A percentile compares a stretch with the other conserved stretches of the same genome.
phyloP scores from a whole-genome alignment of 768 basidiomycete species.

The Macrocybe gigantea region DNA sequence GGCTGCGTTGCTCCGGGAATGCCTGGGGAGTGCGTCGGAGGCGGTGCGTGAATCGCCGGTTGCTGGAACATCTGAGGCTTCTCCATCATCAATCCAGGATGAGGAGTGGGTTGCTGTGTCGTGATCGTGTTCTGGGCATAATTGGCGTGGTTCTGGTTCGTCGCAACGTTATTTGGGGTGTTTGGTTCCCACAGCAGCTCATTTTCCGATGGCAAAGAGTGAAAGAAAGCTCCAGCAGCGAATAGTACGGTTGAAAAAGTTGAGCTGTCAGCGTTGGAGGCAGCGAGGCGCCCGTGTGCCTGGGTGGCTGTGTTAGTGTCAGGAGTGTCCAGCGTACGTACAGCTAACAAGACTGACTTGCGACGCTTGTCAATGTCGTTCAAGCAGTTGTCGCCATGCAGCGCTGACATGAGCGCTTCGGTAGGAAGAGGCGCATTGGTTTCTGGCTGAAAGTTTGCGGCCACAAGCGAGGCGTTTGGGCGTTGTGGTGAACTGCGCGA shows the following conservation, averaged over 20 bases:
- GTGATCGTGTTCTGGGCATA: conserved; percentile 27
- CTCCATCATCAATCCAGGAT: conserved; percentile 25
- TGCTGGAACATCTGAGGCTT: conserved; percentile 36
- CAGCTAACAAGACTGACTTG: no score
- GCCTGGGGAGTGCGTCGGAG: conserved; percentile 10
- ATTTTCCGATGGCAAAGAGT: conserved; percentile 27
- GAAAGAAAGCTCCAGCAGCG: neutral
- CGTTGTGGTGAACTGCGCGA: no score
- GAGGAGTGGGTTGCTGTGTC: conserved; percentile 46
- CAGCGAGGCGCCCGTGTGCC: conserved; percentile 12
- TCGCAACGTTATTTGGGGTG: conserved; percentile 16
- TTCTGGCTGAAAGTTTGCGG: no score
- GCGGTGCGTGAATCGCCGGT: conserved; percentile 30
- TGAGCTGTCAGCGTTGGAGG: conserved; percentile 2
- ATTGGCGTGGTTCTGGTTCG: conserved; percentile 23
- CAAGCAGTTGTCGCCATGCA: no score
- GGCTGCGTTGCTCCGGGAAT: conserved; percentile 12
- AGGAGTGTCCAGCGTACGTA: conserved; percentile 1
- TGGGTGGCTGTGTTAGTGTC: conserved; percentile 22
- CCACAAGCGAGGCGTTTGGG: no score
- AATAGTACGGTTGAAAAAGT: neutral
- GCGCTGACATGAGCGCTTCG: no score
- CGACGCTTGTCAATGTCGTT: no score
- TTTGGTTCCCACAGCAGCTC: conserved; percentile 62
- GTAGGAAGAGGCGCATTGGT: no score